These are phyloP conservation scores for Nicotiana benthamiana DNA, from an alignment of 257 asterid species.

Conservation along the genomic window DNA sequence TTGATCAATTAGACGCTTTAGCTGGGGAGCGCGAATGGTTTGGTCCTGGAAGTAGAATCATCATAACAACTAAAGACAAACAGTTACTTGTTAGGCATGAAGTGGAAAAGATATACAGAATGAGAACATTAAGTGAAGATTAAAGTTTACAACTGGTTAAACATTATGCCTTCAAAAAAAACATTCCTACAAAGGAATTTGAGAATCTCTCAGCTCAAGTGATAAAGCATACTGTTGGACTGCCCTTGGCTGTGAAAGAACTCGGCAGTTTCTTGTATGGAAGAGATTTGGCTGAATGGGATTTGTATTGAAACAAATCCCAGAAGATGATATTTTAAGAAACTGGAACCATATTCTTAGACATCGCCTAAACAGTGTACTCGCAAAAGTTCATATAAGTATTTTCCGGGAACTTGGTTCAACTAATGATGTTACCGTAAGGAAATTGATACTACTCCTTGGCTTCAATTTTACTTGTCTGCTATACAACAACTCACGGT, in stretches of 20 bases:
- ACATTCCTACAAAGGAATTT: not conserved
- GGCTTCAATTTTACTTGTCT: no score
- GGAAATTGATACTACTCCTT: no score
- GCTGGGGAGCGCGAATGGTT: not conserved
- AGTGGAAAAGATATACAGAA: not conserved
- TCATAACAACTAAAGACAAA: conserved; percentile 1
- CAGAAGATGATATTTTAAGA: not conserved
- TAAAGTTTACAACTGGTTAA: not conserved
- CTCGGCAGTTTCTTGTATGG: not conserved
- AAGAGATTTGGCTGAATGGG: not conserved
- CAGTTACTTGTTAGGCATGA: not conserved
- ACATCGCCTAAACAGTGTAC: not conserved
- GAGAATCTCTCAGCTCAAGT: not conserved
- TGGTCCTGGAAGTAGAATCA: conserved; percentile 3
- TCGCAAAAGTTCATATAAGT: no score
- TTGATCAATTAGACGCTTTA: not conserved
- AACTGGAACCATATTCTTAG: not conserved
- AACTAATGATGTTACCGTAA: no score
- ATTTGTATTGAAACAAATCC: not conserved
- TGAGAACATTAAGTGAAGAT: not conserved
- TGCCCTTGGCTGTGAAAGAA: conserved; percentile 1
- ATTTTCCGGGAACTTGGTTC: no score
- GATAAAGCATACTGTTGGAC: not conserved
- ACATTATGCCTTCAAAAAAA: not conserved
- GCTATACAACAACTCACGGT: no score